These are phyloP conservation scores for Gonapodya prolifera DNA, from an alignment of 192 early-diverging fungal species.

Conservation along the genomic window DNA sequence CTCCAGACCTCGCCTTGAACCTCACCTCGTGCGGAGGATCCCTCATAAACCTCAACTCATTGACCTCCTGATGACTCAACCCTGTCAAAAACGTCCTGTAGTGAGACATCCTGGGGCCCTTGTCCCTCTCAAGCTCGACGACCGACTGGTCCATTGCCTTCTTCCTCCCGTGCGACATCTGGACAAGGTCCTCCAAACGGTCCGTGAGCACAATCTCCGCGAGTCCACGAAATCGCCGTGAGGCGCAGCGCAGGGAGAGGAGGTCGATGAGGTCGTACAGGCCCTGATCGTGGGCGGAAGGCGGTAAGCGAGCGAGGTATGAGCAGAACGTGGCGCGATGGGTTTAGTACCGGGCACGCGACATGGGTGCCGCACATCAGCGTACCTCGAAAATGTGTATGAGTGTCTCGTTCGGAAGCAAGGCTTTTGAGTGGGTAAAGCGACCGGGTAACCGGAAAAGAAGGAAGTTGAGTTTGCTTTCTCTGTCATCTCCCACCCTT, in stretches of 20 bases:
- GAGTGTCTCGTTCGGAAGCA: neutral
- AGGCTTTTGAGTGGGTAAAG: neutral
- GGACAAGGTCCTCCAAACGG: conserved; percentile 12
- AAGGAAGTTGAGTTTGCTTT: neutral
- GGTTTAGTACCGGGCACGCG: too few species aligned
- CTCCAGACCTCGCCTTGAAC: too few species aligned
- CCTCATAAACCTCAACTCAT: neutral
- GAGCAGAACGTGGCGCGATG: too few species aligned
- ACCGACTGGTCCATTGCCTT: neutral
- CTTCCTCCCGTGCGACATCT: neutral
- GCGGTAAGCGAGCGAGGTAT: too few species aligned
- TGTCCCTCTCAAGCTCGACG: conserved; percentile 11
- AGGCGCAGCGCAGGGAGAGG: conserved; percentile 16
- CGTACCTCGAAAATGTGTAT: neutral
- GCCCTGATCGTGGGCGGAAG: too few species aligned
- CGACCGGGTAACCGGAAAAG: neutral
- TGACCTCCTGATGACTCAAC: neutral
- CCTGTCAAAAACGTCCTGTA: conserved; percentile 13
- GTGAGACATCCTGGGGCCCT: conserved; percentile 24
- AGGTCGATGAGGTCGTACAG: conserved; percentile 10
- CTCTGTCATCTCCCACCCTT: neutral
- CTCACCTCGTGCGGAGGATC: neutral
- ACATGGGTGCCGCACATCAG: too few species aligned
- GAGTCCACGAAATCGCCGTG: conserved; percentile 14
- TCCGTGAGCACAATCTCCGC: conserved; percentile 19